Percentiles rank a stretch among this genome's conserved stretches.
Conservation (phyloP, 345 rosid species). For the Garcia nutans region DNA sequence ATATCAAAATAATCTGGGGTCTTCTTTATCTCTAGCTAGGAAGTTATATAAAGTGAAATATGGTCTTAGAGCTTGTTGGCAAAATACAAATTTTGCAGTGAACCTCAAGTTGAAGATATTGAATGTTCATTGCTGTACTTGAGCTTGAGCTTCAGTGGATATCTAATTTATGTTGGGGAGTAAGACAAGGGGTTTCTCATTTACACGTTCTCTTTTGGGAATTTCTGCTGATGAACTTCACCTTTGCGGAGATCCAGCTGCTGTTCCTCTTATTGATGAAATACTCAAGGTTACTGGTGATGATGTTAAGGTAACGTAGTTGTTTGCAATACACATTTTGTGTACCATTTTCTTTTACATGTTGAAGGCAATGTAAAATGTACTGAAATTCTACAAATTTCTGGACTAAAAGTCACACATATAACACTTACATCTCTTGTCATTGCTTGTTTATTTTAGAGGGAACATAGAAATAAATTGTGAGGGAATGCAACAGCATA, state of each 20-base stretch:
- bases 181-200: slow-evolving; percentile 76
- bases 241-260: slow-evolving; percentile 93
- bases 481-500: background rate
- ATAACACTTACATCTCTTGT: background rate
- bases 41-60: background rate
- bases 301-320: slow-evolving; percentile 56
- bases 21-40: background rate
- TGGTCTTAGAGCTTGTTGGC: background rate
- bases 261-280: slow-evolving; percentile 75
- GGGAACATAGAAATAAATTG: background rate
- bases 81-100: background rate
- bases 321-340: background rate
- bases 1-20: background rate
- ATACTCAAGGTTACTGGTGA: slow-evolving; percentile 79
- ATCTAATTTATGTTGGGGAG: slow-evolving; percentile 61
- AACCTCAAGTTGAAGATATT: background rate
- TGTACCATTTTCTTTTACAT: background rate
- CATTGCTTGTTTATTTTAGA: slow-evolving; percentile 3
- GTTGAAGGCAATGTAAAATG: background rate
- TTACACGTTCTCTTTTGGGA: slow-evolving; percentile 89
- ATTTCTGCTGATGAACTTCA: slow-evolving; percentile 85
- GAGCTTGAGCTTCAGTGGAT: background rate
- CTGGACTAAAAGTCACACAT: background rate
- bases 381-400: background rate
- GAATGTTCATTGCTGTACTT: background rate